phyloP scores from a whole-genome alignment of 2,329 filamentous ascomycete species.

The Scytalidium sp. region DNA sequence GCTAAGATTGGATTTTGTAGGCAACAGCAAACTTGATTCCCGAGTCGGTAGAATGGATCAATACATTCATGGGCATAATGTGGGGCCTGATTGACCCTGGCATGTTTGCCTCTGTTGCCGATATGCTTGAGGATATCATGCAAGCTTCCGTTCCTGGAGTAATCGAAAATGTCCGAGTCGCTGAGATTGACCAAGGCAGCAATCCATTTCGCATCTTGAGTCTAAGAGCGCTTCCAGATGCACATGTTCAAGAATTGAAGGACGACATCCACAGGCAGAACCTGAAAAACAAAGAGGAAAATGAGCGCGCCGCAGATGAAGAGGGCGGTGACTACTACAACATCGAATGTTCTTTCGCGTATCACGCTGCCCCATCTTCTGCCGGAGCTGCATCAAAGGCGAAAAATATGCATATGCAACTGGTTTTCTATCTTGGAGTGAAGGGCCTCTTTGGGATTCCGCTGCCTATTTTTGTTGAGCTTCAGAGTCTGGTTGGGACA shows the following conservation, averaged over 20 bases:
- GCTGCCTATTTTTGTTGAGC: slow-evolving; percentile 59
- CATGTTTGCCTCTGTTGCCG: slow-evolving; percentile 82
- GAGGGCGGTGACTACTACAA: slow-evolving; percentile 93
- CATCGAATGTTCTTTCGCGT: slow-evolving; percentile 84
- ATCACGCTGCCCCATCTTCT: slow-evolving; percentile 77
- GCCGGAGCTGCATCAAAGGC: slow-evolving; percentile 74
- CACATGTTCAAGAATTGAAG: slow-evolving; percentile 78
- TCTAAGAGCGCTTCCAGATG: slow-evolving; percentile 79
- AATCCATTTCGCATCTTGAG: slow-evolving; percentile 89
- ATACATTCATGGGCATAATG: slow-evolving; percentile 76
- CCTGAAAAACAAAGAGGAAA: slow-evolving; percentile 75
- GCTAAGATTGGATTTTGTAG: slow-evolving; percentile 25
- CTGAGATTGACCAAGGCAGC: slow-evolving; percentile 89
- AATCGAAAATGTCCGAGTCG: slow-evolving; percentile 92
- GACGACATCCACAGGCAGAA: slow-evolving; percentile 76
- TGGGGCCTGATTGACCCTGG: slow-evolving; percentile 95
- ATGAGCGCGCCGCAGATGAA: slow-evolving; percentile 85
- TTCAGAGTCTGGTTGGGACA: slow-evolving; percentile 88
- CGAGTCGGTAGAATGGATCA: slow-evolving; percentile 95
- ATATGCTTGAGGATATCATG: slow-evolving; percentile 95
- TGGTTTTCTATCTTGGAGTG: slow-evolving; percentile 84
- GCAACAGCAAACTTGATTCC: slow-evolving; percentile 87
- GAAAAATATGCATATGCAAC: slow-evolving; percentile 94
- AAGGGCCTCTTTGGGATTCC: slow-evolving; percentile 27
- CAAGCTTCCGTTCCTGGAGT: slow-evolving; percentile 87